Conservation (phyloP, 768 basidiomycete genomes). For the Hygrocybe punicea region DNA sequence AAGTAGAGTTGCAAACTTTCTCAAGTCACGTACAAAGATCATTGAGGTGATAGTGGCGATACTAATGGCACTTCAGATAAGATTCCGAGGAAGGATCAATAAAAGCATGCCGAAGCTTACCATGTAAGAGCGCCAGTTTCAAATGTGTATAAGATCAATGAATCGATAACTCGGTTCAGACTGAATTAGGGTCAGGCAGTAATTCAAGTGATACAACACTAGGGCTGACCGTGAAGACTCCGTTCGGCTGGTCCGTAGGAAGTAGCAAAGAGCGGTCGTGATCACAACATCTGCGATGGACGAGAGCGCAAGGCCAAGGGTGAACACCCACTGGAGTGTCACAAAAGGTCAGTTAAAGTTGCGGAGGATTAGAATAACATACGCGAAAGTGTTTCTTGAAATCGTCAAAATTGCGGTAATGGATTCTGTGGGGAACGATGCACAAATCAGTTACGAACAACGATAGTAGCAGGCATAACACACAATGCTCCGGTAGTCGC, state of each 20-base stretch:
- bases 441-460: neutral
- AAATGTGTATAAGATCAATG: slow-evolving; percentile 39
- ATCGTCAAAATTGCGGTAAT: slow-evolving; percentile 13
- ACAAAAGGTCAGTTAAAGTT: neutral
- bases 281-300: slow-evolving; percentile 41
- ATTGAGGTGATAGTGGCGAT: slow-evolving; percentile 39
- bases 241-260: slow-evolving; percentile 32
- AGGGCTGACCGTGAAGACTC: slow-evolving; percentile 27
- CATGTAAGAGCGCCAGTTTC: slow-evolving; percentile 43
- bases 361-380: neutral
- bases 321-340: slow-evolving; percentile 45
- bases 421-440: slow-evolving; percentile 19
- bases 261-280: slow-evolving; percentile 33
- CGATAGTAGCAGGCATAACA: neutral
- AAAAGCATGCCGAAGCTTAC: slow-evolving; percentile 18
- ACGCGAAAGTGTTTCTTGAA: slow-evolving; percentile 18
- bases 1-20: neutral
- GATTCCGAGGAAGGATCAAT: neutral
- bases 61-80: slow-evolving; percentile 13
- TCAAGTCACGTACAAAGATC: slow-evolving; percentile 33
- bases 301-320: slow-evolving; percentile 42
- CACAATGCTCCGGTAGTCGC: slow-evolving; percentile 27
- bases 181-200: slow-evolving; percentile 14
- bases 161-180: slow-evolving; percentile 36
- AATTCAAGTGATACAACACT: neutral